Evolutionary conservation across 192 early-diverging fungal genomes (phyloP).

Genomic region (Phycomyces nitens): DNA sequence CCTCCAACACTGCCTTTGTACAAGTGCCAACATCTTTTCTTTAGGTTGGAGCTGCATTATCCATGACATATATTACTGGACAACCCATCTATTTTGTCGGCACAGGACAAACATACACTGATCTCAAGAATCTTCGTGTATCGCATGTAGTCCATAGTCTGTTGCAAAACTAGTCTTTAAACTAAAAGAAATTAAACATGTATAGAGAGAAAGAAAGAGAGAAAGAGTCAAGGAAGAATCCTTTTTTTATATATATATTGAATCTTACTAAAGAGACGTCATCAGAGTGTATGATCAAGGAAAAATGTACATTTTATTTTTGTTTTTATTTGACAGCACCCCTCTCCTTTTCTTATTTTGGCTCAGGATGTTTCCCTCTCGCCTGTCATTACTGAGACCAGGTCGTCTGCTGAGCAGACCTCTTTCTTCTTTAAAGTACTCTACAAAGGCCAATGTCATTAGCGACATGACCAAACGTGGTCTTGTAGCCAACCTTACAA

Average conservation of each 20-base stretch:
- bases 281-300: too few relatives aligned
- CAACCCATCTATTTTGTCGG: constrained; percentile 96
- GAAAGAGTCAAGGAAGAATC: too few relatives aligned
- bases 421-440: background rate
- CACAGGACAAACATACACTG: constrained; percentile 95
- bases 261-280: too few relatives aligned
- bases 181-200: too few relatives aligned
- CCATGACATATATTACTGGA: constrained; percentile 94
- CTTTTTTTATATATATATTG: background rate
- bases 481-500: constrained; percentile 26
- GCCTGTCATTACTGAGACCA: background rate
- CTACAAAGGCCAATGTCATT: constrained; percentile 14
- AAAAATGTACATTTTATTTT: too few relatives aligned
- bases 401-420: background rate
- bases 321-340: too few relatives aligned
- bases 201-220: background rate
- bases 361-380: too few relatives aligned
- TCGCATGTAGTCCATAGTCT: constrained; percentile 67
- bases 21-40: too few relatives aligned
- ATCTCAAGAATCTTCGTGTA: constrained; percentile 85
- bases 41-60: constrained; percentile 88
- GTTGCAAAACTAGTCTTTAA: constrained; percentile 45
- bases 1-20: too few relatives aligned
- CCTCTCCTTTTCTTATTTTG: too few relatives aligned
- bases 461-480: constrained; percentile 21